A percentile compares a stretch with the other conserved stretches of the same genome.
These are phyloP conservation scores for Wickerhamomyces queroliae DNA, from an alignment of 805 yeast genomes.

Conservation along the genomic window DNA sequence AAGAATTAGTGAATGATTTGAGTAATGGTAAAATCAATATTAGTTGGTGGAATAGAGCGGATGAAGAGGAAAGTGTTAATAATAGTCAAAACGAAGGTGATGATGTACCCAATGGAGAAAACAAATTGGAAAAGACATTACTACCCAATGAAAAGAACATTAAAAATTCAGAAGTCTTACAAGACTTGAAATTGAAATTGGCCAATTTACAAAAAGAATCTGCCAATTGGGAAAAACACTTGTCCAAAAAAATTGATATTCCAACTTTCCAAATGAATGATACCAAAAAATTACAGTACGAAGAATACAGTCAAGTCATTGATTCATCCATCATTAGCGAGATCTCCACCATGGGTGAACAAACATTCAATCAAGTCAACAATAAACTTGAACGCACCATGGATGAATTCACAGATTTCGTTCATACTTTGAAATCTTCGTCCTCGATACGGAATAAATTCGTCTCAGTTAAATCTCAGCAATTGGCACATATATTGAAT, in stretches of 20 bases:
- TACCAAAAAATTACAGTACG: constrained; percentile 2
- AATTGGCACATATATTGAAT: constrained; percentile 37
- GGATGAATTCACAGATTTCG: constrained; percentile 16
- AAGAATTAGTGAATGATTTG: constrained; percentile 55
- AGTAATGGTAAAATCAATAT: constrained; percentile 53
- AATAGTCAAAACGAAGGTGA: constrained; percentile 22
- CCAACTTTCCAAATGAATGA: constrained; percentile 3
- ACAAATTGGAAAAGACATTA: constrained; percentile 21
- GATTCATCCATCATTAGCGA: constrained; percentile 14
- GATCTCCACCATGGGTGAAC: constrained; percentile 7
- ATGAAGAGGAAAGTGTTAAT: constrained; percentile 19
- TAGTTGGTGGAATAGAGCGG: constrained; percentile 57
- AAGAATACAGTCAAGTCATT: constrained; percentile 20
- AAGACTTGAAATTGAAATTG: constrained; percentile 39
- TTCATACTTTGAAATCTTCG: constrained; percentile 17
- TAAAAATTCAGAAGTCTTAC: constrained; percentile 42
- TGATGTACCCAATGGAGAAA: constrained; percentile 13
- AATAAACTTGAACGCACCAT: constrained; percentile 12
- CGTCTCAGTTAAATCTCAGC: constrained; percentile 33
- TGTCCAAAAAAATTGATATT: constrained; percentile 9
- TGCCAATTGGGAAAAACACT: constrained; percentile 35
- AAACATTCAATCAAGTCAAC: constrained; percentile 9
- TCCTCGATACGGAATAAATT: constrained; percentile 13
- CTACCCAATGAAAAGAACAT: constrained; percentile 58
- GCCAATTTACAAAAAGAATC: constrained; percentile 39